A percentile compares a stretch with the other conserved stretches of the same genome.
These are phyloP conservation scores for Phytophthora tentaculata DNA, from an alignment of 352 stramenopile species.

Conservation along the genomic window DNA sequence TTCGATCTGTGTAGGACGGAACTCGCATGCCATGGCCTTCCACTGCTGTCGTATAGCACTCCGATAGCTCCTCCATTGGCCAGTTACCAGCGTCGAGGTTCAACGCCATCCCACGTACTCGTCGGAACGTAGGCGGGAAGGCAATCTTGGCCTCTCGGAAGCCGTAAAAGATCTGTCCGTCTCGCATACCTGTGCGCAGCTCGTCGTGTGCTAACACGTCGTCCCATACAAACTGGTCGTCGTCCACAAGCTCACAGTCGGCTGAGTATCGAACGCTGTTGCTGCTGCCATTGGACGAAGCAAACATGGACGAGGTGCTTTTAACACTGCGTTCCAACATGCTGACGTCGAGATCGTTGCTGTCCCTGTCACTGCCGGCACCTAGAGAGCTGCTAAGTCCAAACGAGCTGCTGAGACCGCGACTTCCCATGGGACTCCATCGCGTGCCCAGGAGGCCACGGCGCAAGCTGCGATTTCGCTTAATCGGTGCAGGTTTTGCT, in stretches of 20 bases:
- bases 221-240: constrained; percentile 60
- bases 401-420: constrained; percentile 34
- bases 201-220: constrained; percentile 79
- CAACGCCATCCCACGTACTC: constrained; percentile 51
- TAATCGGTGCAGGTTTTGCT: constrained; percentile 24
- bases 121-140: constrained; percentile 82
- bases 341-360: constrained; percentile 43
- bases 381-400: constrained; percentile 32
- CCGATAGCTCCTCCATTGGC: constrained; percentile 29
- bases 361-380: constrained; percentile 32
- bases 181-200: constrained; percentile 60
- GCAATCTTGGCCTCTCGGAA: constrained; percentile 79
- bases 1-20: constrained; percentile 91
- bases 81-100: constrained; percentile 33
- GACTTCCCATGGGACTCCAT: constrained; percentile 38
- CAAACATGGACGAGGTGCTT: constrained; percentile 29
- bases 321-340: constrained; percentile 48
- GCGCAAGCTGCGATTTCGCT: constrained; percentile 35
- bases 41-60: constrained; percentile 65
- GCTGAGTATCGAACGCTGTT: constrained; percentile 38
- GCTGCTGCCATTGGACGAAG: constrained; percentile 38
- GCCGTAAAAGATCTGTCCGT: constrained; percentile 70
- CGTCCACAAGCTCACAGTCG: constrained; percentile 47
- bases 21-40: constrained; percentile 69
- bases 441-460: constrained; percentile 37